These are phyloP conservation scores for Eimeria tenella DNA, from an alignment of 169 alveolate genomes.

Conservation along the genomic window DNA sequence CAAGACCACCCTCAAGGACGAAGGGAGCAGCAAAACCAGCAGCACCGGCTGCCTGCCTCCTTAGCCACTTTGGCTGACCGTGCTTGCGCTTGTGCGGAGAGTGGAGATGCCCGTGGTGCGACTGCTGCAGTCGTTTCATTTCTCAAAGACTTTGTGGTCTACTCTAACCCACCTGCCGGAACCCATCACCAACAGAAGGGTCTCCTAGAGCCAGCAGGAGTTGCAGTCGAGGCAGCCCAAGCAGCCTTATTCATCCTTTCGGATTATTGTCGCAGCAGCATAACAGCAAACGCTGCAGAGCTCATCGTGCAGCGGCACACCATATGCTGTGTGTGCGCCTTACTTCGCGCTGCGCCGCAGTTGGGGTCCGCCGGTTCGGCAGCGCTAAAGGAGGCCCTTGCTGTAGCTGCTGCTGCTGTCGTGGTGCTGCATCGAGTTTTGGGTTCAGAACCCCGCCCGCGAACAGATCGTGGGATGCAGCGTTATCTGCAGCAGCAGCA, in stretches of 20 bases:
- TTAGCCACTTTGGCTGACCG: conserved; percentile 24
- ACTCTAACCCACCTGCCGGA: neutral
- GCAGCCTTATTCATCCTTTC: neutral
- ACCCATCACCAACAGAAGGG: neutral
- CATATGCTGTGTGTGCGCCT: neutral
- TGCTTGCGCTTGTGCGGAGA: conserved; percentile 21
- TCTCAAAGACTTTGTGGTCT: conserved; percentile 1
- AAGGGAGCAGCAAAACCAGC: conserved; percentile 9
- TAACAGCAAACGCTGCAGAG: conserved; percentile 51
- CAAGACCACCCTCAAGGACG: neutral
- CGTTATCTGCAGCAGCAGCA: conserved; percentile 45
- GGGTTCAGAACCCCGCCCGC: conserved; percentile 49
- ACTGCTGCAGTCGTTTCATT: conserved; percentile 22
- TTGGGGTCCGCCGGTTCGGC: conserved; percentile 38
- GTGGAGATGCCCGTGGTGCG: conserved; percentile 8
- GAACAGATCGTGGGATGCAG: conserved; percentile 42
- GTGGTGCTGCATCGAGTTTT: conserved; percentile 37
- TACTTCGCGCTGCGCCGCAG: conserved; percentile 5
- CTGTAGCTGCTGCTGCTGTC: conserved; percentile 46
- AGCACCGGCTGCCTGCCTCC: neutral
- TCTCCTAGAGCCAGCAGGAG: neutral
- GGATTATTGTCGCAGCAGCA: conserved; percentile 25
- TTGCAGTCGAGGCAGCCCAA: neutral
- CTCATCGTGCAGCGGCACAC: conserved; percentile 49
- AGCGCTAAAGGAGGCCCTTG: conserved; percentile 42